Conservation (phyloP, 371 early-diverging fungal species). For the Circinella umbellata region DNA sequence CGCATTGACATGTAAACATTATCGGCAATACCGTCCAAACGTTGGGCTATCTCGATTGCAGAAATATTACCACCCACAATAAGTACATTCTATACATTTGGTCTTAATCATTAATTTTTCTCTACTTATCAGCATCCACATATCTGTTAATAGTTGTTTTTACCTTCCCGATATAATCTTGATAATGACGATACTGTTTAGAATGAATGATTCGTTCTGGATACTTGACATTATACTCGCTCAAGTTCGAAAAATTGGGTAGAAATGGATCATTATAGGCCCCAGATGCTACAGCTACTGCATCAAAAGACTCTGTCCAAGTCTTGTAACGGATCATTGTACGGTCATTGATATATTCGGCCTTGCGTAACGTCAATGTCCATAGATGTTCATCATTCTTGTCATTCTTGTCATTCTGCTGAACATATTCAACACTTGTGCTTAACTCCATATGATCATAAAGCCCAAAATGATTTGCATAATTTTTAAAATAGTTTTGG, state of each 20-base stretch:
- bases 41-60: conserved; percentile 39
- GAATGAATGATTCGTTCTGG: conserved; percentile 38
- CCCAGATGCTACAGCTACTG: conserved; percentile 44
- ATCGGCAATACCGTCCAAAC: conserved; percentile 31
- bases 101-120: background rate
- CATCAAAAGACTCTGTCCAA: conserved; percentile 40
- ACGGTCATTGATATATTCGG: background rate
- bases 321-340: conserved; percentile 4
- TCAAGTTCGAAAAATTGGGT: conserved; percentile 34
- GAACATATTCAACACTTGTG: conserved; percentile 35
- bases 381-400: background rate
- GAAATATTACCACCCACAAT: conserved; percentile 44
- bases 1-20: conserved; percentile 37
- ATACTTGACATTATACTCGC: conserved; percentile 30
- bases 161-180: conserved; percentile 43
- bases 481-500: conserved; percentile 34
- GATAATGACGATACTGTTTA: conserved; percentile 40
- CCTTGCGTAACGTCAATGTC: conserved; percentile 8
- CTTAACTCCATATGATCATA: conserved; percentile 31
- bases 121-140: too few relatives aligned
- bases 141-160: background rate
- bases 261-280: conserved; percentile 36
- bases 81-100: conserved; percentile 36
- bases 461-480: conserved; percentile 28
- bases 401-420: conserved; percentile 7